Evolutionary conservation across 495 filamentous ascomycete genomes (phyloP), one percentile per base, ranked within the genome.

Genomic region (Neurospora sp.): DNA sequence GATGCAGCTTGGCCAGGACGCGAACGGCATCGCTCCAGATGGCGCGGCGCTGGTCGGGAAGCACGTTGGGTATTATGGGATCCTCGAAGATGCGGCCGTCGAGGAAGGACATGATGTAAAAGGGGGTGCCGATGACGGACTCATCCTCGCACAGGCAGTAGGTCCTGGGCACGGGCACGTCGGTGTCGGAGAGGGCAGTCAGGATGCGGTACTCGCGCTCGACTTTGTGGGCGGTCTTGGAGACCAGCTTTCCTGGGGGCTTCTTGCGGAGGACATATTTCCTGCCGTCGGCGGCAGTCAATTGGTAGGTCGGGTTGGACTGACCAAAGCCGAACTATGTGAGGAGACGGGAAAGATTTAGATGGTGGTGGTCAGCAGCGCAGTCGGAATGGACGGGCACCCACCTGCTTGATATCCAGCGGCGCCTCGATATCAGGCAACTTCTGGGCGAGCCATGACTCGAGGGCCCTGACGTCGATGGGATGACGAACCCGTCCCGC

Each of bases 71-170:
- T 79, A 99, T 88, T 4, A 91, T 85, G 6, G 94, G 91, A 82
- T 98, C 93, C 75, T 94, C 92, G 79, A 97, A 93, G 79, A 97
- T 96, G 75, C 96, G 90, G 23, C 95, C 95, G 77, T 95, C 92
- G 70, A 98, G 85, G 79, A 95, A 98, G 75, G 92, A 89, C 95
- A 99, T 98, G 75, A 98, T 92, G 82, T 98, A 98, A 82, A 99
- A 99, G 16, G 93, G 88, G 5, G 94, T 98, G 35, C 93, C 96
- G 76, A 98, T 85, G 5, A 99, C 89, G 42, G 76, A 82, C 42
- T 80, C 78, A 80, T 99, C 95, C 76, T 94, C 89, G 83, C 96
- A 99, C 14, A 98, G 88, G 78, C 91, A 93, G 79, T 94, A 91
- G 3, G 93, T 88, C 80, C 89, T 91, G 16, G 96, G 95, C 0